Evolutionary conservation across 306 rosid genomes (phyloP).

Genomic region (Betula pendula): DNA sequence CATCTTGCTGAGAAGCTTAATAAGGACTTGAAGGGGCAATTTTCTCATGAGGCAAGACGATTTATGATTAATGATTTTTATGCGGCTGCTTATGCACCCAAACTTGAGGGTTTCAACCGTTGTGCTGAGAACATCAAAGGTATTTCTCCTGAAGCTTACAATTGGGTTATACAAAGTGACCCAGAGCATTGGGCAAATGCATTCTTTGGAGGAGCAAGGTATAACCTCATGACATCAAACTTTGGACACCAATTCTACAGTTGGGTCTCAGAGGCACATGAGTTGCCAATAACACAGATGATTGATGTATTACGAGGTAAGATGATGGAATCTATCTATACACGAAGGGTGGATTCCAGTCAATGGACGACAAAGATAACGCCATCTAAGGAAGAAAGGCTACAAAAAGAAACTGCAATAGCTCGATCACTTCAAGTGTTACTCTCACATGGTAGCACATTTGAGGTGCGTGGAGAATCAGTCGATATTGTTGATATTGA

Average conservation of each 20-base stretch:
- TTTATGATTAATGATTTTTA: conserved; percentile 87
- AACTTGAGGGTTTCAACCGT: conserved; percentile 61
- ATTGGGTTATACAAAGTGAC: conserved; percentile 82
- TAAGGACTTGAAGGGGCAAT: conserved; percentile 91
- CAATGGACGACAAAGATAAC: conserved; percentile 83
- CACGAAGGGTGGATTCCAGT: conserved; percentile 60
- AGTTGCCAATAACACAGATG: conserved; percentile 95
- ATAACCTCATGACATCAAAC: conserved; percentile 70
- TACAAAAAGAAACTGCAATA: conserved; percentile 56
- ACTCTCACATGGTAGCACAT: conserved; percentile 53
- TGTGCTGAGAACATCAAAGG: conserved; percentile 75
- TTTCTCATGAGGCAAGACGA: conserved; percentile 96
- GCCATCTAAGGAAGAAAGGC: conserved; percentile 74
- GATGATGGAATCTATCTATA: conserved; percentile 77
- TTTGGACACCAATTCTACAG: conserved; percentile 84
- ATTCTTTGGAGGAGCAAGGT: conserved; percentile 76
- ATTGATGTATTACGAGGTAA: conserved; percentile 77
- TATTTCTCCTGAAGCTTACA: conserved; percentile 86
- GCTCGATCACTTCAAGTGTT: conserved; percentile 68
- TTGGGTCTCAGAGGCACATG: conserved; percentile 93
- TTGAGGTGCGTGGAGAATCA: conserved; percentile 86
- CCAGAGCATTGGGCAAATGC: conserved; percentile 95
- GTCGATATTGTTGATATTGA: conserved; percentile 74
- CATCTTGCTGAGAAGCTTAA: conserved; percentile 87
- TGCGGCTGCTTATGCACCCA: conserved; percentile 82